A percentile compares a stretch with the other conserved stretches of the same genome.
Evolutionary conservation across 2,329 filamentous ascomycete species (phyloP).

Genomic region (Trichophyton equinum): DNA sequence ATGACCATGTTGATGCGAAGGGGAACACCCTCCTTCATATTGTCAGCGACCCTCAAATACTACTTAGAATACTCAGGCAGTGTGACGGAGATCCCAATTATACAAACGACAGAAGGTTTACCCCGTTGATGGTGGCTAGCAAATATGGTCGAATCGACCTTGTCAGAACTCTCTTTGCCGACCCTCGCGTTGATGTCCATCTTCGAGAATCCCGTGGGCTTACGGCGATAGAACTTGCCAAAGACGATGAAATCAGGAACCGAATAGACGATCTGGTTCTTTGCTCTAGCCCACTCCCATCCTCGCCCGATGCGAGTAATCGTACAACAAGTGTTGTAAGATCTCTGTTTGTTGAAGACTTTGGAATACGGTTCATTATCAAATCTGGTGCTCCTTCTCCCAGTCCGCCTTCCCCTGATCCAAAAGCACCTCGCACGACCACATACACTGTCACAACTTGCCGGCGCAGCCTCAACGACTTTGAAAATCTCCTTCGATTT

Average conservation of each 20-base stretch:
- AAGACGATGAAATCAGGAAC: conserved; percentile 94
- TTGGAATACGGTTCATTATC: conserved; percentile 78
- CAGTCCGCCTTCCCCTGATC: conserved; percentile 36
- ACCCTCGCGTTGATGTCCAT: conserved; percentile 73
- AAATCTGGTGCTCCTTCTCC: conserved; percentile 65
- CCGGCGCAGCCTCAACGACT: conserved; percentile 73
- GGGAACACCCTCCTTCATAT: conserved; percentile 95
- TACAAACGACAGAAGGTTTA: conserved; percentile 88
- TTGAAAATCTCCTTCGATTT: conserved; percentile 76
- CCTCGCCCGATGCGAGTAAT: conserved; percentile 52
- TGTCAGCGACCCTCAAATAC: conserved; percentile 71
- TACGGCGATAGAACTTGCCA: conserved; percentile 89
- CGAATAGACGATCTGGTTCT: conserved; percentile 88
- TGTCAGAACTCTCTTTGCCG: conserved; percentile 75
- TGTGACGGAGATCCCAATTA: conserved; percentile 96
- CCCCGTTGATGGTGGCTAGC: conserved; percentile 92
- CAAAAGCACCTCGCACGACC: conserved; percentile 46
- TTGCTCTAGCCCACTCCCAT: conserved; percentile 50
- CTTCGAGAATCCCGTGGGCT: conserved; percentile 76
- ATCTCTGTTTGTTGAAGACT: conserved; percentile 95
- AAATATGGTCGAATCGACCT: conserved; percentile 95
- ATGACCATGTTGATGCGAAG: conserved; percentile 84
- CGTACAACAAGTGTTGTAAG: conserved; percentile 86
- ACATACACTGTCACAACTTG: conserved; percentile 87
- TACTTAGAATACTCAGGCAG: conserved; percentile 59